Evolutionary conservation across 2,329 filamentous ascomycete genomes (phyloP), one percentile per base, ranked within the genome.

Genomic region (Pseudogymnoascus sp.): DNA sequence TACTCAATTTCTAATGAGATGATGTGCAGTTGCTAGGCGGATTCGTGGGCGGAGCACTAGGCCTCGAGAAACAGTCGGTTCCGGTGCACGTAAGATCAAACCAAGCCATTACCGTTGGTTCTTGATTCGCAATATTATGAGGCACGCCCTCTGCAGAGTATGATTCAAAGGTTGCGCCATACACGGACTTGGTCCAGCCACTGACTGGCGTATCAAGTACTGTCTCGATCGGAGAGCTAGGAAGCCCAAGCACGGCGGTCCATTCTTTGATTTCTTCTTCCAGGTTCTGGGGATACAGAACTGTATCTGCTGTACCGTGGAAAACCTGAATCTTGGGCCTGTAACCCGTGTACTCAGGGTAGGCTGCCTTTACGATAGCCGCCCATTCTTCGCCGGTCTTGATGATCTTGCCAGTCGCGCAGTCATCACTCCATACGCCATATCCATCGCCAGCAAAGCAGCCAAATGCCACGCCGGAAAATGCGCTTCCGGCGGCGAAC

Each of bases 371-470:
- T 11, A 76, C 80, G 30, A 76, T 71, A 62, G 74, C 72, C 11
- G 78, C 77, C 79, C 80, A 83, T 61, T 77, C 72, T 63, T 76
- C 69, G 4, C 76, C 73, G 58, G 74, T 71, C 1, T 76, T 76
- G 58, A 71, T 74, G 22, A 75, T 74, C 2, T 75, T 71, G 67
- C 76, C 78, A 12, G 73, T 75, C 0, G 74, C 75, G 0, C 76
- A 71, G 0, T 74, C 73, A 28, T 76, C 76, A 2, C 74, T 71
- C 68, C 77, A 78, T 22, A 72, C 74, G 59, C 9, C 43, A 54
- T 54, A 54, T 33, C 43, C 43, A n/a, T 30, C 43, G 25, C 43
- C 43, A 9, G 37, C 63, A 69, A 78, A 77, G 69, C 78, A 81
- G 2, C 76, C 77, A 0, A 76, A 74, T 0, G 78, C 72, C 0